Conservation (phyloP, 2,329 filamentous ascomycete species). For the Aspergillus texensis region DNA sequence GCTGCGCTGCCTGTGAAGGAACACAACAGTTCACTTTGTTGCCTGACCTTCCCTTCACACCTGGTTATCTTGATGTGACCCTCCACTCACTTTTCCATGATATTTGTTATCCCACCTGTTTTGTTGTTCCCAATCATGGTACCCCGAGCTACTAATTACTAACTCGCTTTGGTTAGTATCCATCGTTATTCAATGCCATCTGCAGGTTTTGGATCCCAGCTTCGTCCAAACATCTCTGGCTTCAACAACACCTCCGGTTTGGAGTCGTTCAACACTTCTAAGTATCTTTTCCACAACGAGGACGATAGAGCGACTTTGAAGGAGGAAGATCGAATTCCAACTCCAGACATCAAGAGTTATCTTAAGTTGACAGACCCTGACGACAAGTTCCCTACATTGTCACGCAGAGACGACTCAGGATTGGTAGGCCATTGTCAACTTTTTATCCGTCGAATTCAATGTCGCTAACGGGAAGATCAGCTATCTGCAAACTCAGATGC, state of each 20-base stretch:
- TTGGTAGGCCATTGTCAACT: slow-evolving; percentile 49
- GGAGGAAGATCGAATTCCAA: slow-evolving; percentile 55
- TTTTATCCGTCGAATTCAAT: background rate
- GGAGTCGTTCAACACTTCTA: slow-evolving; percentile 81
- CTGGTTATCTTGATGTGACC: no score
- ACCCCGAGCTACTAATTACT: slow-evolving; percentile 3
- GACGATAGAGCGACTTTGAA: slow-evolving; percentile 59
- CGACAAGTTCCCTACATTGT: slow-evolving; percentile 78
- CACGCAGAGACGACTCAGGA: slow-evolving; percentile 53
- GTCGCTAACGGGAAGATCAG: slow-evolving; percentile 56
- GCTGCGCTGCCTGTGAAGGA: slow-evolving; percentile 1
- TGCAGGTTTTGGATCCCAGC: slow-evolving; percentile 44
- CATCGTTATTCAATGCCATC: slow-evolving; percentile 96
- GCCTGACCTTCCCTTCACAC: background rate
- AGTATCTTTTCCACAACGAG: slow-evolving; percentile 84
- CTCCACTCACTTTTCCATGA: background rate
- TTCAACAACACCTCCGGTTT: slow-evolving; percentile 53
- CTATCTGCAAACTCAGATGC: slow-evolving; percentile 80
- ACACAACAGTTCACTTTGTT: slow-evolving; percentile 1
- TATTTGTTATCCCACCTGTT: background rate
- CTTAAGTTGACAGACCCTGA: slow-evolving; percentile 73
- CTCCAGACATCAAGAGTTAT: slow-evolving; percentile 69
- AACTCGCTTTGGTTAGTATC: slow-evolving; percentile 54
- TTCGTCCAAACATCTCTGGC: slow-evolving; percentile 32
- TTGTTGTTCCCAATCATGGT: background rate